A percentile compares a stretch with the other conserved stretches of the same genome.
Evolutionary conservation across 208 protist genomes (phyloP).

Genomic region (Leishmania gerbilli): DNA sequence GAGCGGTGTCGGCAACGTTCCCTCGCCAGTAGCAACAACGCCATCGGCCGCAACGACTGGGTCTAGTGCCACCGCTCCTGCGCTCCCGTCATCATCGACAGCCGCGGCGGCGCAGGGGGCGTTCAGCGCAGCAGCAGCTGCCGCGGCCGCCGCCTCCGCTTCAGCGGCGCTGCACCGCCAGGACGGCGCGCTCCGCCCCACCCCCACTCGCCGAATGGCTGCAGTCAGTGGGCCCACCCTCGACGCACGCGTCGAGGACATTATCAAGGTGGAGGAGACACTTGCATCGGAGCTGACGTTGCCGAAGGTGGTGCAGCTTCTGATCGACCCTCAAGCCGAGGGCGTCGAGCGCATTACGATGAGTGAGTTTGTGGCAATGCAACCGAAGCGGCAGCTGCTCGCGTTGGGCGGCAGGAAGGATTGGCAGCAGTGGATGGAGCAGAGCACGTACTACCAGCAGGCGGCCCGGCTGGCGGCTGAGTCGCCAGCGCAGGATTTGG

Average conservation of each 20-base stretch:
- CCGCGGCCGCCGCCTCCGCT: neutral
- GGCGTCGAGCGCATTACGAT: slow-evolving; percentile 75
- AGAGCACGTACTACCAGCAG: slow-evolving; percentile 77
- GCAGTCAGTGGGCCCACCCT: slow-evolving; percentile 41
- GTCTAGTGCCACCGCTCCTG: neutral
- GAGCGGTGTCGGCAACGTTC: neutral
- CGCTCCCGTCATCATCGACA: neutral
- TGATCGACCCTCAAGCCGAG: slow-evolving; percentile 74
- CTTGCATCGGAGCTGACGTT: slow-evolving; percentile 54
- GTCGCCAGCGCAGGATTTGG: slow-evolving; percentile 63
- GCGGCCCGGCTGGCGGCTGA: slow-evolving; percentile 59
- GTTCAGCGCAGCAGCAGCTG: neutral
- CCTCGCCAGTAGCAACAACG: neutral
- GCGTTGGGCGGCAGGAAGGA: slow-evolving; percentile 58
- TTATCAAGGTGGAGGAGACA: slow-evolving; percentile 59
- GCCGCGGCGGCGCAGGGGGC: neutral
- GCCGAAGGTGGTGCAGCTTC: slow-evolving; percentile 68
- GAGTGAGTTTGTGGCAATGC: slow-evolving; percentile 75
- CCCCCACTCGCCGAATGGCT: slow-evolving; percentile 32
- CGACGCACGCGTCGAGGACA: slow-evolving; percentile 73
- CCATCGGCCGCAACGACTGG: neutral
- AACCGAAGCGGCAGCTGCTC: slow-evolving; percentile 70
- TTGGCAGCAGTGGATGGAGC: slow-evolving; percentile 78
- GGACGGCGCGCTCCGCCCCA: slow-evolving; percentile 29
- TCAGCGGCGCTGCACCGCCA: slow-evolving; percentile 6